Base-by-base conservation (phyloP, 176 grass and related monocot species). In the Phoenix dactylifera region DNA sequence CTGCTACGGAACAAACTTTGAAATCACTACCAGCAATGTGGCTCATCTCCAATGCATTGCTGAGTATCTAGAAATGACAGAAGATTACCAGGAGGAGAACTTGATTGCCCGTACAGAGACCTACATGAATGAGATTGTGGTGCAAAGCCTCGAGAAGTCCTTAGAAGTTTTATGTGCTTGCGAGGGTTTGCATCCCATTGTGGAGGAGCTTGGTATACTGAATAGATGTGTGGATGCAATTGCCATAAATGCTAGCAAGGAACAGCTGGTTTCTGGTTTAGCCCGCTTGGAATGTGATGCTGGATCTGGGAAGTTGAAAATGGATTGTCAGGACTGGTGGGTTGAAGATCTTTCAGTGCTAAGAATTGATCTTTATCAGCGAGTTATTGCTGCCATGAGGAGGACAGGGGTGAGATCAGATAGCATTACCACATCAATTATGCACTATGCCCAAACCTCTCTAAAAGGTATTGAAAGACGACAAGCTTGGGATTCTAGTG, bases 401-500 rank as follows among this genome's bases (percentile, higher is more conserved):
- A 69, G 63, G 73, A 56, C 51, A 2, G 80, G 80, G 12, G 80
- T 83, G 18, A 74, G 80, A 73, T 62, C 80, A 12, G 80, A 83
- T 68, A 77, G 61, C 30, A 83, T 83, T 50, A 57, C 55, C 17
- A 76, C 55, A 24, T 78, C 80, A 48, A 50, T 83, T 18, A 74
- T 83, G 80, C 74, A 83, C 24, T 83, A 77, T 59, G 80, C 80
- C 58, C 80, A 83, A 61, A 77, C 63, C 3, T 72, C 80, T 59
- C 50, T 83, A 18, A 83, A 83, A 12, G 56, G 73, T 52, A 74
- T 72, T 4, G 74, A 83, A 28, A 68, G 62, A 55, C 74, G 72
- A 0, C 86, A 85, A 26, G 59, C 68, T 7, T 96, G 83, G 86
- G 83, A 90, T 15, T 84, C 80, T 4, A 83, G 86, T 12, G 74